A percentile compares a stretch with the other conserved stretches of the same genome.
Evolutionary conservation across 2,329 filamentous ascomycete genomes (phyloP).

Genomic region (Fusarium verrucosum): DNA sequence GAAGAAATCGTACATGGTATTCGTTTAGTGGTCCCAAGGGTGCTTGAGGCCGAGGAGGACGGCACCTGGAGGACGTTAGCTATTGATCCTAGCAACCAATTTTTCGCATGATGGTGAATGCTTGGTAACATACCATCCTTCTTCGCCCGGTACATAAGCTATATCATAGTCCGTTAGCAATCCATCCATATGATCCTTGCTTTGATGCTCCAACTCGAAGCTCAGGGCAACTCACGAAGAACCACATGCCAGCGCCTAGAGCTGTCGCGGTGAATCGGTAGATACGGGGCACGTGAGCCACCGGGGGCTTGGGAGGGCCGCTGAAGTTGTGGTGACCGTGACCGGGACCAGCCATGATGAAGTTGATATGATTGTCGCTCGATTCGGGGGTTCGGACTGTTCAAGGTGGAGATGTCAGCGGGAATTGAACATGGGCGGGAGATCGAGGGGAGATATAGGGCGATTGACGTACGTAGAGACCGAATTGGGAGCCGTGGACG

Average conservation of each 20-base stretch:
- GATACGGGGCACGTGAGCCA: conserved; percentile 64
- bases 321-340: conserved; percentile 42
- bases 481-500: conserved; percentile 34
- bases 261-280: conserved; percentile 89
- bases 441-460: fast-evolving
- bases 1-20: conserved; percentile 21
- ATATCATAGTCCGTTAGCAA: conserved; percentile 26
- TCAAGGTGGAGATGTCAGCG: conserved; percentile 1
- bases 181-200: background rate
- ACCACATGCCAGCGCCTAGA: conserved; percentile 97
- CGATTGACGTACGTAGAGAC: conserved; percentile 35
- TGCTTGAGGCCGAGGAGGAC: conserved; percentile 93
- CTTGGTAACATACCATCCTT: conserved; percentile 75
- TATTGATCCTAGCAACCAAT: background rate
- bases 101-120: background rate
- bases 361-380: conserved; percentile 18
- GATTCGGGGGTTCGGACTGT: conserved; percentile 19
- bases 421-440: background rate
- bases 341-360: conserved; percentile 42
- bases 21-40: conserved; percentile 87
- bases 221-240: conserved; percentile 76
- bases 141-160: conserved; percentile 97
- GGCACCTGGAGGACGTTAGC: conserved; percentile 59
- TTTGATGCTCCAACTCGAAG: background rate
- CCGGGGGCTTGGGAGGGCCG: conserved; percentile 53